phyloP scores from a whole-genome alignment of 202 grass and related monocot species.

The Digitaria exilis region DNA sequence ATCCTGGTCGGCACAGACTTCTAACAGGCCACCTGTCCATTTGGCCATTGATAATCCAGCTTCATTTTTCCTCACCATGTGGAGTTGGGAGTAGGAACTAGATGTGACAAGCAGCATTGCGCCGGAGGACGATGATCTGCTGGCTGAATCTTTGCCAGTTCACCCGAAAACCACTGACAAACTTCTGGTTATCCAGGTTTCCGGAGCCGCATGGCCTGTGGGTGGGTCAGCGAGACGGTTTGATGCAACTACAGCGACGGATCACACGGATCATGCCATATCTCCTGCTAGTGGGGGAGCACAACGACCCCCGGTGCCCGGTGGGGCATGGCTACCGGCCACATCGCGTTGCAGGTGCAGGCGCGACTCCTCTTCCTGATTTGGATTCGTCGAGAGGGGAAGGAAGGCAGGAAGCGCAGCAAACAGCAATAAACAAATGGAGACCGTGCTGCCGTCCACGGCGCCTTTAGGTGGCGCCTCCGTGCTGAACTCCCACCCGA shows the following conservation, averaged over 20 bases:
- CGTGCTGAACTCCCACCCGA: background rate
- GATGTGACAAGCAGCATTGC: background rate
- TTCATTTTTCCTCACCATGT: background rate
- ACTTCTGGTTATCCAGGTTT: background rate
- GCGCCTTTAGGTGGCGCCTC: constrained; percentile 8
- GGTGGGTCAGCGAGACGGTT: background rate
- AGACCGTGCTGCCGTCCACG: constrained; percentile 7
- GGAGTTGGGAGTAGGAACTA: background rate
- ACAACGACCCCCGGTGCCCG: too few species aligned
- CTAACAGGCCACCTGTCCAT: background rate
- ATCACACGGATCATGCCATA: background rate
- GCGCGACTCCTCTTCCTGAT: background rate
- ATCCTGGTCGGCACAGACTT: background rate
- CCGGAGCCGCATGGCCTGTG: background rate
- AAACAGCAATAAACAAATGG: background rate
- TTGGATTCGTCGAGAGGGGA: constrained; percentile 22
- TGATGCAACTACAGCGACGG: background rate
- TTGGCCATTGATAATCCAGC: background rate
- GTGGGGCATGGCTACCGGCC: constrained; percentile 11
- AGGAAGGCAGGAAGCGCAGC: background rate
- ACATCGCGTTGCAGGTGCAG: background rate
- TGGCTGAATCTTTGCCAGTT: background rate
- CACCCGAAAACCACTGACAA: background rate
- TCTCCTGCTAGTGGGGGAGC: background rate
- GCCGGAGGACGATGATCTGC: too few species aligned